These are phyloP conservation scores for Wickerhamiella spandovensis DNA, from an alignment of 805 yeast genomes.

Conservation along the genomic window DNA sequence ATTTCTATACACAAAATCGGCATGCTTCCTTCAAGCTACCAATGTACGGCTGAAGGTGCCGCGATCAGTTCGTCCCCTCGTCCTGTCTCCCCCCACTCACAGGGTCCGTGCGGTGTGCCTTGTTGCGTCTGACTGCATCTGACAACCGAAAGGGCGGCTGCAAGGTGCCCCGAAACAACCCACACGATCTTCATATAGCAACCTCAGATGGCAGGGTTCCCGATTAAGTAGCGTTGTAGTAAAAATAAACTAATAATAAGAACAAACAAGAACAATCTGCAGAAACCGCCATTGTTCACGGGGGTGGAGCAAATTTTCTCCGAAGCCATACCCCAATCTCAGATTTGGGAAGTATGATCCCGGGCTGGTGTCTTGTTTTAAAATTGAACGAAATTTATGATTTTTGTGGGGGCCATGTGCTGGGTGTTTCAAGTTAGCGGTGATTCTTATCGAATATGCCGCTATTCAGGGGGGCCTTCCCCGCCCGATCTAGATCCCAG, in stretches of 20 bases:
- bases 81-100: background rate
- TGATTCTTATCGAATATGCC: background rate
- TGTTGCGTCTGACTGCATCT: background rate
- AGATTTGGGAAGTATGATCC: background rate
- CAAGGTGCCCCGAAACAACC: background rate
- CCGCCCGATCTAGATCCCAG: background rate
- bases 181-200: background rate
- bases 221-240: too few relatives aligned
- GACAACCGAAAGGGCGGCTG: background rate
- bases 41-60: too few relatives aligned
- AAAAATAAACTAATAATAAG: too few relatives aligned
- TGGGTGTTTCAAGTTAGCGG: background rate
- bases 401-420: background rate
- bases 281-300: background rate
- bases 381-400: background rate
- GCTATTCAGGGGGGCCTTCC: background rate
- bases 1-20: too few relatives aligned
- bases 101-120: background rate
- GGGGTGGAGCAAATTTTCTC: background rate
- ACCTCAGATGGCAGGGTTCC: background rate
- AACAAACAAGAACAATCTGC: background rate
- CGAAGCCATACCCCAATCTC: background rate
- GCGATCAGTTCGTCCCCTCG: too few relatives aligned
- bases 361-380: too few relatives aligned
- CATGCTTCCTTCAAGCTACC: too few relatives aligned